A percentile compares a stretch with the other conserved stretches of the same genome.
These are phyloP conservation scores for Podospora conica DNA, from an alignment of 495 filamentous ascomycete species.

Conservation along the genomic window DNA sequence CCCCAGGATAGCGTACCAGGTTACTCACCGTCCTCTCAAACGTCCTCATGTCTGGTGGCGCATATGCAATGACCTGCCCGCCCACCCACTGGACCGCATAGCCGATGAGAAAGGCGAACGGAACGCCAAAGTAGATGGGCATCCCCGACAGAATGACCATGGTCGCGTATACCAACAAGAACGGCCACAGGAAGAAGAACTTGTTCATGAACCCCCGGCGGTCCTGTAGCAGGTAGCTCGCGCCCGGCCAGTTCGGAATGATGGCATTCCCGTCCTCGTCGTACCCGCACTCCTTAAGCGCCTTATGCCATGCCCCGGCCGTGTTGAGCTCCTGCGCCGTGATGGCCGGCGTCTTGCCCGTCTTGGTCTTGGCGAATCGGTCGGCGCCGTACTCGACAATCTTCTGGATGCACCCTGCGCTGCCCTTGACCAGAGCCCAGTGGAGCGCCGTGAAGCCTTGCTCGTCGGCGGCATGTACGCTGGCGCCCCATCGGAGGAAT, in stretches of 20 bases:
- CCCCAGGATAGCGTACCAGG: constrained; percentile 6
- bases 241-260: constrained; percentile 51
- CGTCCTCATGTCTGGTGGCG: constrained; percentile 76
- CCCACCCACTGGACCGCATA: constrained; percentile 75
- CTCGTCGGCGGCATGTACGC: constrained; percentile 83
- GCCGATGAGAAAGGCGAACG: constrained; percentile 55
- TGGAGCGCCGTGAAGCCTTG: constrained; percentile 89
- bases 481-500: constrained; percentile 91
- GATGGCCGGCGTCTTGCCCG: constrained; percentile 78
- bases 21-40: constrained; percentile 76
- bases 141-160: constrained; percentile 67
- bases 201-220: constrained; percentile 67
- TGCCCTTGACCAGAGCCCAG: constrained; percentile 94
- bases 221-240: constrained; percentile 58
- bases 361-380: constrained; percentile 75
- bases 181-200: constrained; percentile 89
- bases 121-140: constrained; percentile 68
- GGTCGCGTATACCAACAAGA: constrained; percentile 61
- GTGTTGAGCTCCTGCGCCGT: constrained; percentile 90
- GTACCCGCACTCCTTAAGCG: constrained; percentile 79
- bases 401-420: constrained; percentile 77
- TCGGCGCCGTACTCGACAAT: constrained; percentile 91
- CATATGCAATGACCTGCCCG: constrained; percentile 68
- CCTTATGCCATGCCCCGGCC: constrained; percentile 69
- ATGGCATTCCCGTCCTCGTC: constrained; percentile 68